These are phyloP conservation scores for Talaromyces stipitatus DNA, from an alignment of 495 filamentous ascomycete species.

Conservation along the genomic window DNA sequence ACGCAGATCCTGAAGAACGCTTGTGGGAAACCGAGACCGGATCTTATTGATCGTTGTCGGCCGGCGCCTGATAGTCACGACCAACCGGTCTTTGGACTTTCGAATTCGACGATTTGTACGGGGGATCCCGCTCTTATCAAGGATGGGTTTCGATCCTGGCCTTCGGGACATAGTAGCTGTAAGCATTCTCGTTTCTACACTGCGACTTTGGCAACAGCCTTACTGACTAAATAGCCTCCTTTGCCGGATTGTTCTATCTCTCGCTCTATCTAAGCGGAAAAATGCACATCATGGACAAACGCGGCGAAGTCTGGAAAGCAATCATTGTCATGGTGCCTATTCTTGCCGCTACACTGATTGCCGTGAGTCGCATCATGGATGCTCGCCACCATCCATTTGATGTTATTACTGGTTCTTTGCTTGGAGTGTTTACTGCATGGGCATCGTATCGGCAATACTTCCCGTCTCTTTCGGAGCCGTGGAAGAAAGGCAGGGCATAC, in stretches of 20 bases:
- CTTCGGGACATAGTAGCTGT: constrained; percentile 62
- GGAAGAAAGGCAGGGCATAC: constrained; percentile 55
- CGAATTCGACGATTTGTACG: constrained; percentile 61
- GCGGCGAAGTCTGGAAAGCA: constrained; percentile 68
- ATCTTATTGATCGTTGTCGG: constrained; percentile 65
- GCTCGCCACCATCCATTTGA: constrained; percentile 87
- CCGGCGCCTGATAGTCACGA: constrained; percentile 36
- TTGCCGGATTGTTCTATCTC: constrained; percentile 75
- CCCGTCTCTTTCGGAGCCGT: constrained; percentile 45
- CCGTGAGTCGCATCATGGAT: constrained; percentile 59
- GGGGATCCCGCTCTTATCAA: constrained; percentile 57
- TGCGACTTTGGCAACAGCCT: not conserved
- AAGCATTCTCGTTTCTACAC: constrained; percentile 7
- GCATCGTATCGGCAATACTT: constrained; percentile 50
- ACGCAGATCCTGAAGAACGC: constrained; percentile 81
- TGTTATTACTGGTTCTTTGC: constrained; percentile 67
- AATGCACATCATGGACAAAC: constrained; percentile 53
- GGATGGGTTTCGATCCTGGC: constrained; percentile 83
- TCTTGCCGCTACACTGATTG: constrained; percentile 46
- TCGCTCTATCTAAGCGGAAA: constrained; percentile 53
- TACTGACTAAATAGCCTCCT: constrained; percentile 38
- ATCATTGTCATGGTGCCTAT: constrained; percentile 57
- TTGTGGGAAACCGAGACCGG: constrained; percentile 78
- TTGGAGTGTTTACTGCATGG: constrained; percentile 47
- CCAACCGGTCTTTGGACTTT: constrained; percentile 42